phyloP scores from a whole-genome alignment of 2,329 filamentous ascomycete species.

The Fusarium marasasianum region DNA sequence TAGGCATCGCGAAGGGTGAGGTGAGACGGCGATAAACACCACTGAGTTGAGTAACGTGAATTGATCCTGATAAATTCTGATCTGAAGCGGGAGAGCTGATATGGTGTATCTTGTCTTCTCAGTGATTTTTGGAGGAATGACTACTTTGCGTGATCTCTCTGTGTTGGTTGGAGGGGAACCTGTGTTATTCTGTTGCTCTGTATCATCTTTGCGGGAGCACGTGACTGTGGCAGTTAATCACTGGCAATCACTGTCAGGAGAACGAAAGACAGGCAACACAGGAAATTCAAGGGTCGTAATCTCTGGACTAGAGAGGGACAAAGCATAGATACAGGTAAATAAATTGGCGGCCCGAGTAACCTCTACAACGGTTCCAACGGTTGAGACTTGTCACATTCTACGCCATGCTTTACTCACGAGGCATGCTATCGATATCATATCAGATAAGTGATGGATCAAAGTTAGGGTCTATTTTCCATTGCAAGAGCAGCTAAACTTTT shows the following conservation, averaged over 20 bases:
- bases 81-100: no score
- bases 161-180: neutral
- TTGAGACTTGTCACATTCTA: neutral
- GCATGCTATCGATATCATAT: neutral
- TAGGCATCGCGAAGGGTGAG: neutral
- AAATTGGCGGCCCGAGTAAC: neutral
- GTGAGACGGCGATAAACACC: neutral
- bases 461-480: constrained; percentile 37
- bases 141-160: neutral
- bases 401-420: neutral
- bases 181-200: neutral
- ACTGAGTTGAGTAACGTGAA: neutral
- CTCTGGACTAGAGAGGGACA: no score
- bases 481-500: constrained; percentile 41
- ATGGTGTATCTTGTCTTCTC: neutral
- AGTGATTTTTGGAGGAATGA: neutral
- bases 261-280: neutral
- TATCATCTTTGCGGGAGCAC: neutral
- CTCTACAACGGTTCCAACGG: neutral
- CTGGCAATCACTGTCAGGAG: neutral
- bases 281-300: no score
- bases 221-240: neutral
- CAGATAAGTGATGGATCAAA: constrained; percentile 1
- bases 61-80: neutral
- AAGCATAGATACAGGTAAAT: neutral